A percentile compares a stretch with the other conserved stretches of the same genome.
Conservation (phyloP, 2,329 filamentous ascomycete species). For the Cyphellophora europaea region DNA sequence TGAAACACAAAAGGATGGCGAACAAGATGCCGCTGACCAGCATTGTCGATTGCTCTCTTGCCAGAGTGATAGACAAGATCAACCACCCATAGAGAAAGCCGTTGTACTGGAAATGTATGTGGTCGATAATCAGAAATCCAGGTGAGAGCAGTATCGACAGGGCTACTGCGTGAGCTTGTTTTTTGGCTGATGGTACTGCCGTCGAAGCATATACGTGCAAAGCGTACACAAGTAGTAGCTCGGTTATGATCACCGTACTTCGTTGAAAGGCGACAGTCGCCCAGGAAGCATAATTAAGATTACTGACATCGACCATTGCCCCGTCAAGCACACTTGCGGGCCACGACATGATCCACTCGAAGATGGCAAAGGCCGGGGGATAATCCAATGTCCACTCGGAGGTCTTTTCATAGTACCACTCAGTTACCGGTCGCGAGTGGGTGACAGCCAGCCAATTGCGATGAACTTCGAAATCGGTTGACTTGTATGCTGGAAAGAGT, state of each 20-base stretch:
- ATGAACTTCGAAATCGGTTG: slow-evolving; percentile 97
- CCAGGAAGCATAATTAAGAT: slow-evolving; percentile 82
- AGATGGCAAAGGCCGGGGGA: slow-evolving; percentile 94
- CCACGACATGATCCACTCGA: slow-evolving; percentile 87
- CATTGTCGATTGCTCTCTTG: slow-evolving; percentile 64
- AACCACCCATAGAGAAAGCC: slow-evolving; percentile 90
- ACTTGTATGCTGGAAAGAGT: slow-evolving; percentile 93
- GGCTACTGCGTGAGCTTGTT: slow-evolving; percentile 73
- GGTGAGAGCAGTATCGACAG: slow-evolving; percentile 86
- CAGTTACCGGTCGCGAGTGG: slow-evolving; percentile 70
- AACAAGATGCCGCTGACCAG: slow-evolving; percentile 75
- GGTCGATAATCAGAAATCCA: slow-evolving; percentile 91
- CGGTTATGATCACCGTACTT: slow-evolving; percentile 73
- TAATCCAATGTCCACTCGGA: slow-evolving; percentile 99
- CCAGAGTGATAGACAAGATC: slow-evolving; percentile 75
- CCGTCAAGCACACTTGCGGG: slow-evolving; percentile 68
- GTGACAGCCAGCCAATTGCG: slow-evolving; percentile 98
- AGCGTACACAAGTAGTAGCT: slow-evolving; percentile 74
- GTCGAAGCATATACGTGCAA: slow-evolving; percentile 73
- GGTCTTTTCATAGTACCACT: slow-evolving; percentile 96
- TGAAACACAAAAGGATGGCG: slow-evolving; percentile 78
- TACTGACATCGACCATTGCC: slow-evolving; percentile 70
- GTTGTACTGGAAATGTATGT: slow-evolving; percentile 99
- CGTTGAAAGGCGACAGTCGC: slow-evolving; percentile 91
- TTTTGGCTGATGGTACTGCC: slow-evolving; percentile 54